Base-by-base conservation (phyloP, 306 rosid genomes). In the Malus orientalis region DNA sequence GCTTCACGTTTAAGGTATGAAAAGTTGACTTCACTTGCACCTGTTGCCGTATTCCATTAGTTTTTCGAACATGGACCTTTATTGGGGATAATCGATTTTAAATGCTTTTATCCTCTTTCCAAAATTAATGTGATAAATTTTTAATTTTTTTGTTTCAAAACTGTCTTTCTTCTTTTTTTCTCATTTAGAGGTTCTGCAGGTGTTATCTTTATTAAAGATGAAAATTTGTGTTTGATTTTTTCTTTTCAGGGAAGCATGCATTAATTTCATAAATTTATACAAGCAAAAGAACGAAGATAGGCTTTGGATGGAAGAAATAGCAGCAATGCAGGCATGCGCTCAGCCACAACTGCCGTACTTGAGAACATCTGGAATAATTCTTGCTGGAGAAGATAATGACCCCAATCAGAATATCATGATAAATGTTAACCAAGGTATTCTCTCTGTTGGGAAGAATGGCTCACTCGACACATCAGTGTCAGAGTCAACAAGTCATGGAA, bases 271-370 rank as follows among this genome's bases (percentile, higher is more conserved):
- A 70, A 89, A 91, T 77, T 84, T 96, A 16, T 92, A 92, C 91
- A 96, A 89, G 80, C 92, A 86, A 82, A 96, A 96, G 99, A 92
- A 91, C 27, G 96, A 96, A 79, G 99, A 96, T 75, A 89, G 91
- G 81, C 90, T 83, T 54, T 96, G 99, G 99, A 87, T 89, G 53
- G 98, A 90, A 81, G 99, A 96, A 84, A 81, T 96, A 73, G 98
- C 98, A 49, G 98, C 98, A 72, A 92, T 96, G 97, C 99, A 96
- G 78, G 92, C 89, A 14, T 79, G 74, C 62, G 65, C 96, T 68
- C 99, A 87, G 74, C 87, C 89, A 36, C 90, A 82, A 61, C 81
- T 96, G 82, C 90, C 98, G 42, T 96, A 87, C 82, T 81, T 89
- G 68, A 88, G 86, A 73, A 89, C 91, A 69, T 89, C 98, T 22